phyloP scores from a whole-genome alignment of 148 eudicot genomes.

The Amaranthus cruentus region DNA sequence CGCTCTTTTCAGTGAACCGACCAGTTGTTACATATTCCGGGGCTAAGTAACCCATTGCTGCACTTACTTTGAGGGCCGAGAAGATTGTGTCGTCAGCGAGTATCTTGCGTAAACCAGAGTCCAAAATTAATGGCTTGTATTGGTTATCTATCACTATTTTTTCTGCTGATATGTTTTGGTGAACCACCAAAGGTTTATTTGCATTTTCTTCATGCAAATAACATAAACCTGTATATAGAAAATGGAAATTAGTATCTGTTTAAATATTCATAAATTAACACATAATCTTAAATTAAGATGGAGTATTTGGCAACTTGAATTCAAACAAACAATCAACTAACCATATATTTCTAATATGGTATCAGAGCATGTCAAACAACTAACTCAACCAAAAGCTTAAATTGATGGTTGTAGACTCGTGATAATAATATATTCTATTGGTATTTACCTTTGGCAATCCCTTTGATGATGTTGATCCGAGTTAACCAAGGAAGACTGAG shows the following conservation, averaged over 20 bases:
- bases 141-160: constrained; percentile 64
- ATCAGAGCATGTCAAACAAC: no score
- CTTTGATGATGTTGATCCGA: constrained; percentile 69
- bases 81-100: constrained; percentile 84
- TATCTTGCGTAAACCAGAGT: constrained; percentile 78
- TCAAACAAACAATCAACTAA: no score
- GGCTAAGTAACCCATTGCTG: constrained; percentile 90
- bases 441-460: constrained; percentile 79
- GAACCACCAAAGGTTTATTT: constrained; percentile 57
- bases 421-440: no score
- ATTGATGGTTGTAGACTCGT: no score
- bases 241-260: constrained; percentile 1
- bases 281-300: neutral
- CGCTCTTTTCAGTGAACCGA: constrained; percentile 84
- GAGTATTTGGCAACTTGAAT: neutral
- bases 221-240: constrained; percentile 47
- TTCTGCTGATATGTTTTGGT: constrained; percentile 89
- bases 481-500: constrained; percentile 67
- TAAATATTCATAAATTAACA: neutral
- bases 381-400: no score
- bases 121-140: constrained; percentile 58
- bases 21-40: constrained; percentile 95
- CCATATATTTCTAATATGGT: no score
- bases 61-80: constrained; percentile 86
- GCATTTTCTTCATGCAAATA: constrained; percentile 61